Evolutionary conservation across 148 eudicot genomes (phyloP), one percentile per base, ranked within the genome.

Genomic region (Diospyros lotus): DNA sequence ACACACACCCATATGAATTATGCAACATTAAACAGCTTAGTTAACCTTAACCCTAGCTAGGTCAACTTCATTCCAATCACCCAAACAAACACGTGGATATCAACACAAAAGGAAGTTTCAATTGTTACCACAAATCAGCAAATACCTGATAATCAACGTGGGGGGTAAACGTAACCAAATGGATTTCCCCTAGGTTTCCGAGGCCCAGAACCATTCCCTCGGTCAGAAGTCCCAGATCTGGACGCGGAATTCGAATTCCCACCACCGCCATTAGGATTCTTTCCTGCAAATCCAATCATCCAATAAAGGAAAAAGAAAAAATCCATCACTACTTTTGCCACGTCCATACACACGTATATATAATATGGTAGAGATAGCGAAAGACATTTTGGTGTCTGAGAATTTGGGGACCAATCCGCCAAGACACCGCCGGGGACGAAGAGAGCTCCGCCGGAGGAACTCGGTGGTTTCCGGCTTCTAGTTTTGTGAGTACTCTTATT

Each of bases 401-500:
- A 70, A 68, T 5, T 66, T 66, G 58, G 77, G 67, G 58, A 60
- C 81, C 83, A 83, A 74, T 82, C 90, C 63, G 84, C 79, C 59
- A 89, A 82, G 6, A 88, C 62, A 38, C 93, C 93, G 46, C 97
- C 93, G 74, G 83, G 84, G 28, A 28, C 28, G 28, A 28, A 28
- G 0, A 28, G 28, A 28, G 28, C 28, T 0, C 28, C 28, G 28
- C 28, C 28, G 28, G 28, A 28, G 28, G 28, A 28, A 28, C 28
- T 28, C 28, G 28, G 28, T 28, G 28, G 28, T 28, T 28, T 28
- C 28, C 28, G 28, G 0, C 28, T 28, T 28, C 28, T 28, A 28
- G 28, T 28, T 28, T 28, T 28, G 28, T 28, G 28, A 28, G 28
- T 28, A 0, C 28, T 28, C 28, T 28, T 28, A 28, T 28, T 28